A percentile compares a stretch with the other conserved stretches of the same genome.
These are phyloP conservation scores for Andrographis paniculata DNA, from an alignment of 305 asterid genomes.

Conservation along the genomic window DNA sequence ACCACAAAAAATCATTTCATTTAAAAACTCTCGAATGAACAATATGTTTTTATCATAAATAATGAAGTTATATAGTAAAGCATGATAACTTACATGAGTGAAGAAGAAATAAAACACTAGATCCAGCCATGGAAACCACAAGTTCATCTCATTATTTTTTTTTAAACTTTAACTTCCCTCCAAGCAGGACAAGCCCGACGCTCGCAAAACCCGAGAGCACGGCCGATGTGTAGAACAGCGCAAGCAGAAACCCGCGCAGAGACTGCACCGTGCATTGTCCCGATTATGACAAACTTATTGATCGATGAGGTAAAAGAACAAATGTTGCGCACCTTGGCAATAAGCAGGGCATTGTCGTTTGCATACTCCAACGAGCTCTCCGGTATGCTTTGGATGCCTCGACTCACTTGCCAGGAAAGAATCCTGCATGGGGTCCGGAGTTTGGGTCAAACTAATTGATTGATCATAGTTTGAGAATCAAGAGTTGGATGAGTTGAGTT, in stretches of 20 bases:
- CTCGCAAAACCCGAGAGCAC: conserved; percentile 47
- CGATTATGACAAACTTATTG: conserved; percentile 5
- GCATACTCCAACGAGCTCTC: conserved; percentile 83
- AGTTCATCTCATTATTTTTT: conserved; percentile 35
- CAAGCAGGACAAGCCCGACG: conserved; percentile 64
- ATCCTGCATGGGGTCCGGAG: no score
- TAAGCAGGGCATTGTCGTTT: conserved; percentile 73
- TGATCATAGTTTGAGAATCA: no score
- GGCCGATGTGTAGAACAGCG: conserved; percentile 50
- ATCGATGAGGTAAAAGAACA: neutral
- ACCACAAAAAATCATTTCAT: no score
- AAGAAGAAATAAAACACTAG: conserved; percentile 8
- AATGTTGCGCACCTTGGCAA: conserved; percentile 52
- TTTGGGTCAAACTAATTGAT: conserved; percentile 1
- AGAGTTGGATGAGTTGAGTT: no score
- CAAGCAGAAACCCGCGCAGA: conserved; percentile 61
- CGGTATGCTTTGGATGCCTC: conserved; percentile 56
- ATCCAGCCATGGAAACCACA: conserved; percentile 8
- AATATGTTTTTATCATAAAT: no score
- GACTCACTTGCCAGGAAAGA: conserved; percentile 69
- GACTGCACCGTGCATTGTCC: conserved; percentile 43
- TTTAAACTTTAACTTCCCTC: conserved; percentile 49
- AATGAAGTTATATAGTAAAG: no score
- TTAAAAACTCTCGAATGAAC: no score
- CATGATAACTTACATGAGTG: conserved; percentile 7